Percentiles rank a stretch among this genome's conserved stretches.
These are phyloP conservation scores for Parathielavia appendiculata DNA, from an alignment of 495 filamentous ascomycete genomes.

Conservation along the genomic window DNA sequence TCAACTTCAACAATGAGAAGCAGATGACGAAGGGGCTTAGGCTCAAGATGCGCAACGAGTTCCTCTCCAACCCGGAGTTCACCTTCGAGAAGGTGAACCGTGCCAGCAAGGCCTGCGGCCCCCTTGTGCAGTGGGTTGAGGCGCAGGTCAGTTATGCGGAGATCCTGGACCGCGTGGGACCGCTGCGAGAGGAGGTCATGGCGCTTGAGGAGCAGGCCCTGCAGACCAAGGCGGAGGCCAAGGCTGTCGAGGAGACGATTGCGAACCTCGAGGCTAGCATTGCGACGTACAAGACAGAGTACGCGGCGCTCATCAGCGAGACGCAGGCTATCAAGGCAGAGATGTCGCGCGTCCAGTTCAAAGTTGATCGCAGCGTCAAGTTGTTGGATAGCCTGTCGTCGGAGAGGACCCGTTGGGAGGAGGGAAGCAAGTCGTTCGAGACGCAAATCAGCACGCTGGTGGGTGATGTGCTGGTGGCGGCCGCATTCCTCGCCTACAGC, in stretches of 20 bases:
- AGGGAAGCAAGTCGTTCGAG: conserved; percentile 94
- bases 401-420: conserved; percentile 89
- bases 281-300: conserved; percentile 93
- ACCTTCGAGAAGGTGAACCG: conserved; percentile 93
- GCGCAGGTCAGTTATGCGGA: conserved; percentile 97
- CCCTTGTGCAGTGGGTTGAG: conserved; percentile 93
- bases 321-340: conserved; percentile 96
- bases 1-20: conserved; percentile 92
- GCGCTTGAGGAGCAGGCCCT: conserved; percentile 82
- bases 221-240: conserved; percentile 89
- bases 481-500: conserved; percentile 95
- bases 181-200: conserved; percentile 82
- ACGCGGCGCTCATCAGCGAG: conserved; percentile 91
- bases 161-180: conserved; percentile 91
- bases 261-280: conserved; percentile 81
- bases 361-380: conserved; percentile 92
- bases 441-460: conserved; percentile 95
- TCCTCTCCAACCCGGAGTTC: conserved; percentile 85
- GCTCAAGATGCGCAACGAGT: conserved; percentile 87
- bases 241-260: conserved; percentile 85
- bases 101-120: conserved; percentile 94
- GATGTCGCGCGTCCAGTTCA: conserved; percentile 93
- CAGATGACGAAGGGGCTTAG: conserved; percentile 85
- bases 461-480: conserved; percentile 89
- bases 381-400: conserved; percentile 91